A percentile compares a stretch with the other conserved stretches of the same genome.
phyloP scores from a whole-genome alignment of 2,329 filamentous ascomycete species.

The Tothia fuscella region DNA sequence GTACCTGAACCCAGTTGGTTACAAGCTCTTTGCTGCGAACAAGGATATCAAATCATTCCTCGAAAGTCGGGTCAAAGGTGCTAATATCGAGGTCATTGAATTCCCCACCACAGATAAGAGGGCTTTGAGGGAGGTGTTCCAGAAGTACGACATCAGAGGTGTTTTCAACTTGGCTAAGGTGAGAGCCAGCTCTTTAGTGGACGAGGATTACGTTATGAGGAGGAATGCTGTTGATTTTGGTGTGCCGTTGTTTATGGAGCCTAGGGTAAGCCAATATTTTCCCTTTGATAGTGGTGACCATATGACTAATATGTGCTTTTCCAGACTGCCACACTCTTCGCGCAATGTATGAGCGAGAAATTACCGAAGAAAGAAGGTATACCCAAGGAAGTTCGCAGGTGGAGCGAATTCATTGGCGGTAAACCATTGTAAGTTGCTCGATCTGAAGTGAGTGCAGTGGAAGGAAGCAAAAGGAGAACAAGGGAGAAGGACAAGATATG shows the following conservation, averaged over 20 bases:
- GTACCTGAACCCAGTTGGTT: slow-evolving; percentile 77
- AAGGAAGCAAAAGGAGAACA: too few relatives aligned
- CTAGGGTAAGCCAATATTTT: slow-evolving; percentile 56
- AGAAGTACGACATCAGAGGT: slow-evolving; percentile 92
- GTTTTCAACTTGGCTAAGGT: slow-evolving; percentile 87
- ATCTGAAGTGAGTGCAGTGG: too few relatives aligned
- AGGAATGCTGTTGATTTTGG: slow-evolving; percentile 97
- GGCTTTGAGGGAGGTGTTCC: slow-evolving; percentile 83
- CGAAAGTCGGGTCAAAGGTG: slow-evolving; percentile 44
- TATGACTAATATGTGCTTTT: background rate
- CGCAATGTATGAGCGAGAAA: slow-evolving; percentile 95
- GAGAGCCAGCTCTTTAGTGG: slow-evolving; percentile 69
- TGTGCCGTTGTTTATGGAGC: slow-evolving; percentile 96
- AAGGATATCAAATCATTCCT: slow-evolving; percentile 71
- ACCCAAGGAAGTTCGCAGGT: slow-evolving; percentile 79
- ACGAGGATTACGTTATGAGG: slow-evolving; percentile 97
- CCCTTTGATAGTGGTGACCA: too few relatives aligned
- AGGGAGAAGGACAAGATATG: too few relatives aligned
- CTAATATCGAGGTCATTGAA: slow-evolving; percentile 74
- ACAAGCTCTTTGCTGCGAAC: slow-evolving; percentile 86
- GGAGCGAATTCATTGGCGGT: slow-evolving; percentile 89
- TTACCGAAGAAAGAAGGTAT: slow-evolving; percentile 80
- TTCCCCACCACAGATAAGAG: slow-evolving; percentile 96
- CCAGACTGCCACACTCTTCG: slow-evolving; percentile 95
- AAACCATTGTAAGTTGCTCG: slow-evolving; percentile 53